A percentile compares a stretch with the other conserved stretches of the same genome.
phyloP scores from a whole-genome alignment of 805 yeast species.

The Candida wancherniae region DNA sequence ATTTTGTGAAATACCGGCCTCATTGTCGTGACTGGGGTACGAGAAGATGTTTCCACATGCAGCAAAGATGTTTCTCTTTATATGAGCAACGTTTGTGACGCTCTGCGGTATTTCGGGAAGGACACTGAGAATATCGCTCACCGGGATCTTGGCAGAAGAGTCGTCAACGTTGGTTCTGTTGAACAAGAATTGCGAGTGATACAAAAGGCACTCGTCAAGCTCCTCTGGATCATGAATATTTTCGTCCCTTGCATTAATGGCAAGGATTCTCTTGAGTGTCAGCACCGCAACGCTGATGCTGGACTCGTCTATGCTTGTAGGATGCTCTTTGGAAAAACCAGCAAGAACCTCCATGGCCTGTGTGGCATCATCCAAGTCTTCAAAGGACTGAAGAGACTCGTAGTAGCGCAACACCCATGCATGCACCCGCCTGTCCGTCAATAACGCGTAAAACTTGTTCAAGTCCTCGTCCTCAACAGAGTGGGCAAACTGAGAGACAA shows the following conservation, averaged over 20 bases:
- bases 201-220: conserved; percentile 1
- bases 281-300: not conserved
- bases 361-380: conserved; percentile 2
- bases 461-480: conserved; percentile 20
- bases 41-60: conserved; percentile 33
- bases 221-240: too few species aligned
- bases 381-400: conserved; percentile 2
- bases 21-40: conserved; percentile 23
- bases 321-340: conserved; percentile 6
- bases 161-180: conserved; percentile 21
- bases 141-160: conserved; percentile 2
- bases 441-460: conserved; percentile 13
- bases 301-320: not conserved
- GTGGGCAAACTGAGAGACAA: conserved; percentile 30
- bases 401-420: conserved; percentile 9
- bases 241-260: too few species aligned
- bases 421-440: conserved; percentile 2
- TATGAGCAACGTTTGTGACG: conserved; percentile 7
- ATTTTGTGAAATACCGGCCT: conserved; percentile 17
- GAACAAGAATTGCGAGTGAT: conserved; percentile 12
- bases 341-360: conserved; percentile 9
- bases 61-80: conserved; percentile 29
- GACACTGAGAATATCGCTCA: conserved; percentile 1
- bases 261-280: not conserved
- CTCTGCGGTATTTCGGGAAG: not conserved